A percentile compares a stretch with the other conserved stretches of the same genome.
phyloP scores from a whole-genome alignment of 2,329 filamentous ascomycete species.

The Polychaeton citri region DNA sequence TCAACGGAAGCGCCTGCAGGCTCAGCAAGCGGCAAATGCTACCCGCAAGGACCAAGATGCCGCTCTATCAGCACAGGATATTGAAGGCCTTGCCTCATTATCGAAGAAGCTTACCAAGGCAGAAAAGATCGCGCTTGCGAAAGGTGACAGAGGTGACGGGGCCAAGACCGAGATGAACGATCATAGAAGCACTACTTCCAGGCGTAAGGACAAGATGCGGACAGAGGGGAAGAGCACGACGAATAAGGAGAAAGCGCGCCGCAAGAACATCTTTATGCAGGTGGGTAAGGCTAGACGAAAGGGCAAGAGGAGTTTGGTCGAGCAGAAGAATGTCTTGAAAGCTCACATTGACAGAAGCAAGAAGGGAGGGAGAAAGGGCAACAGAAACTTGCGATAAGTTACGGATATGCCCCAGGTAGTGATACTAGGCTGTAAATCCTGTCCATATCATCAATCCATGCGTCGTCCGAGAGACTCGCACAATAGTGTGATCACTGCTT shows the following conservation, averaged over 20 bases:
- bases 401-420: no score
- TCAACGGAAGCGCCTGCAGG: conserved; percentile 24
- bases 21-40: conserved; percentile 15
- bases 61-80: conserved; percentile 77
- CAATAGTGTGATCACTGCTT: conserved; percentile 5
- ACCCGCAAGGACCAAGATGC: conserved; percentile 63
- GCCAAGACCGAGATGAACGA: conserved; percentile 29
- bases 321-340: conserved; percentile 67
- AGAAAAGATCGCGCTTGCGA: conserved; percentile 71
- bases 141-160: conserved; percentile 61
- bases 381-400: no score
- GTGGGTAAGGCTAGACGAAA: conserved; percentile 91
- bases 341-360: conserved; percentile 74
- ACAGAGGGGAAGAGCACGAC: conserved; percentile 88
- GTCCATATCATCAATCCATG: no score
- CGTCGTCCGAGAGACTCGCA: no score
- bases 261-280: conserved; percentile 99
- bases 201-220: conserved; percentile 75
- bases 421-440: no score
- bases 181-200: conserved; percentile 75
- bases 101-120: conserved; percentile 75
- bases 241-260: conserved; percentile 89
- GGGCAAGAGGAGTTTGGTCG: conserved; percentile 82
- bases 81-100: conserved; percentile 71
- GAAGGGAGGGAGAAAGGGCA: conserved; percentile 69